Evolutionary conservation across 106 monocot species (phyloP), one percentile per base, ranked within the genome.

Genomic region (Dendrobium officinale): DNA sequence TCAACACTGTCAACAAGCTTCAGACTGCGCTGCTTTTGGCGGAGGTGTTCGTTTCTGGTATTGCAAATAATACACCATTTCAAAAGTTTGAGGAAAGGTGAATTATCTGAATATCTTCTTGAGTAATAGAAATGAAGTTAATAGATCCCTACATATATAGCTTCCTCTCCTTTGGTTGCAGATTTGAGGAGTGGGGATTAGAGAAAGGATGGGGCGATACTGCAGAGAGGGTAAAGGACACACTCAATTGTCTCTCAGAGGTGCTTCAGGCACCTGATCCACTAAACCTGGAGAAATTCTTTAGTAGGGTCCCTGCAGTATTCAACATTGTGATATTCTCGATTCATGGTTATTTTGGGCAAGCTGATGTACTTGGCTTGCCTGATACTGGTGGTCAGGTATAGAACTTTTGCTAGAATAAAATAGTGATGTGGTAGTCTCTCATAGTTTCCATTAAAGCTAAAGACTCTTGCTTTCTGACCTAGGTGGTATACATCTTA

Each of bases 321-420:
- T 97, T 94, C 81, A 92, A 82, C 72, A 85, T 97, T 44, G 97
- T 94, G 16, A 92, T 97, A 72, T 91, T 94, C 86, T 97, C 97
- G 26, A 82, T 86, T 8, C 97, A 94, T 59, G 97, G 97, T 24
- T 97, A 97, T 80, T 97, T 97, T 44, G 97, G 97, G 49, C 97
- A 97, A 81, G 94, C 90, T 42, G 86, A 91, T 79, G 97, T 97
- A 81, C 94, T 97, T 77, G 97, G 97, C 44, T 85, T 97, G 86
- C 94, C 97, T 0, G 97, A 97, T 67, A 97, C 97, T 31, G 97
- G 97, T 55, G 97, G 97, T 3, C 97, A 97, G 97, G 96, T 96
- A 84, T 22, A 22, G 61, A 22, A n/a, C 37, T 70, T 27, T 37
- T n/a, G 15, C 33, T 11, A 51, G 10, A 10, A 70, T 70, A 27